Conservation (phyloP, 2,329 filamentous ascomycete species). For the Sporothrix mexicana region DNA sequence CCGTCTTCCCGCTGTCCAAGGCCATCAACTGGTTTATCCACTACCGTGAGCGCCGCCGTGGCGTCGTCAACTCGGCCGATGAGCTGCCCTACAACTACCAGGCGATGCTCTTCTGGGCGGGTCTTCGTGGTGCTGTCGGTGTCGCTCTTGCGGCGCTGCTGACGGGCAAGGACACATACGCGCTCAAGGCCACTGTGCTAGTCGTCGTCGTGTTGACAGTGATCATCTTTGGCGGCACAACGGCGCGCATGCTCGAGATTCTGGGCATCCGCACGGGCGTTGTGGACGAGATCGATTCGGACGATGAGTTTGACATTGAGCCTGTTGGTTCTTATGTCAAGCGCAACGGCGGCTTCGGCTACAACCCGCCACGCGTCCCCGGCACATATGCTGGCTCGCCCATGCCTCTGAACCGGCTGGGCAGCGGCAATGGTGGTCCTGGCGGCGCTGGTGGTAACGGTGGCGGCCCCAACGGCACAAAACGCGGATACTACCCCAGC, state of each 20-base stretch:
- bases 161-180: slow-evolving; percentile 78
- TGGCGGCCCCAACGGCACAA: slow-evolving; percentile 39
- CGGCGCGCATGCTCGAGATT: slow-evolving; percentile 96
- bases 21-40: slow-evolving; percentile 92
- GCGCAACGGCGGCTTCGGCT: slow-evolving; percentile 79
- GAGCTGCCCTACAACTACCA: slow-evolving; percentile 95
- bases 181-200: slow-evolving; percentile 90
- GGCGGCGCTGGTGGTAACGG: slow-evolving; percentile 57
- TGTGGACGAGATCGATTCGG: slow-evolving; percentile 94
- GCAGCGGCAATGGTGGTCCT: slow-evolving; percentile 35
- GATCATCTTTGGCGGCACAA: slow-evolving; percentile 98
- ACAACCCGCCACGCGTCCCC: slow-evolving; percentile 68
- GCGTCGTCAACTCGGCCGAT: slow-evolving; percentile 73
- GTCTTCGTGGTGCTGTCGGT: slow-evolving; percentile 90
- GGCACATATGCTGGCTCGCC: slow-evolving; percentile 54
- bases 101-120: slow-evolving; percentile 99
- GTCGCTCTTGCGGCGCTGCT: slow-evolving; percentile 92
- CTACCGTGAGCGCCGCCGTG: slow-evolving; percentile 79
- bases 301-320: slow-evolving; percentile 98
- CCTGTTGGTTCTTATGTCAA: slow-evolving; percentile 77
- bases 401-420: slow-evolving; percentile 59
- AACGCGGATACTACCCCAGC: slow-evolving; percentile 36
- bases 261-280: slow-evolving; percentile 95
- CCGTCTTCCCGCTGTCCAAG: slow-evolving; percentile 89
- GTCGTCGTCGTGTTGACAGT: slow-evolving; percentile 97